Conservation (phyloP, 2,329 filamentous ascomycete species). For the Fusarium luffae region DNA sequence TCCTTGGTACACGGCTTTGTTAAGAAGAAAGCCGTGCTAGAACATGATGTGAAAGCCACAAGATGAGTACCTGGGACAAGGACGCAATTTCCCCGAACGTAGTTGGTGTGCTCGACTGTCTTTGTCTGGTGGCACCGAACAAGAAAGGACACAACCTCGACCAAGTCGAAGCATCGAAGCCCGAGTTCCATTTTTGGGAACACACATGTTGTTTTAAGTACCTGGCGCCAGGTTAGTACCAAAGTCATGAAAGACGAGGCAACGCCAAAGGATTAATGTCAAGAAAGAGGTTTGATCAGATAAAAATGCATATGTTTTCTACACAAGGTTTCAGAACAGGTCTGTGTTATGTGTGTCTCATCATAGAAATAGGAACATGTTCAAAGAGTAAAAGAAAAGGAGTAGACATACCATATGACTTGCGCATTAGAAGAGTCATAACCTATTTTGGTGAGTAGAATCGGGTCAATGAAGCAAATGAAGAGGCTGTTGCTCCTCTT, state of each 20-base stretch:
- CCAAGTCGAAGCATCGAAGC: constrained; percentile 10
- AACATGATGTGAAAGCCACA: constrained; percentile 11
- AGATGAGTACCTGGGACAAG: constrained; percentile 10
- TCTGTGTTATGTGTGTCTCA: constrained; percentile 50
- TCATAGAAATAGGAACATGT: constrained; percentile 37
- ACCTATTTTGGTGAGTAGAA: constrained; percentile 14
- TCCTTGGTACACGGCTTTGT: constrained; percentile 29
- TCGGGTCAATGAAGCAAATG: neutral
- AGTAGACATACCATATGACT: constrained; percentile 19
- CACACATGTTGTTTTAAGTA: neutral
- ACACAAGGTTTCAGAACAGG: constrained; percentile 51
- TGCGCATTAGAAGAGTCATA: neutral
- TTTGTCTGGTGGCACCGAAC: constrained; percentile 26
- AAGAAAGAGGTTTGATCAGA: constrained; percentile 39
- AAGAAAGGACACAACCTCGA: constrained; percentile 11
- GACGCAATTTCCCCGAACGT: neutral
- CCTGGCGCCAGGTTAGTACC: constrained; percentile 31
- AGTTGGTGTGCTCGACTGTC: constrained; percentile 21
- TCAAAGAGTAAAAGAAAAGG: neutral
- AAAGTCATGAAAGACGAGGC: constrained; percentile 10
- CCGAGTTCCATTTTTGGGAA: constrained; percentile 26
- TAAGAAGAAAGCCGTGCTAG: neutral
- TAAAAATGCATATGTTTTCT: constrained; percentile 44
- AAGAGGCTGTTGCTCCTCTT: neutral
- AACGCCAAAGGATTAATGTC: constrained; percentile 1